A percentile compares a stretch with the other conserved stretches of the same genome.
Conservation (phyloP, 1,284 basidiomycete species). For the Malassezia equina region DNA sequence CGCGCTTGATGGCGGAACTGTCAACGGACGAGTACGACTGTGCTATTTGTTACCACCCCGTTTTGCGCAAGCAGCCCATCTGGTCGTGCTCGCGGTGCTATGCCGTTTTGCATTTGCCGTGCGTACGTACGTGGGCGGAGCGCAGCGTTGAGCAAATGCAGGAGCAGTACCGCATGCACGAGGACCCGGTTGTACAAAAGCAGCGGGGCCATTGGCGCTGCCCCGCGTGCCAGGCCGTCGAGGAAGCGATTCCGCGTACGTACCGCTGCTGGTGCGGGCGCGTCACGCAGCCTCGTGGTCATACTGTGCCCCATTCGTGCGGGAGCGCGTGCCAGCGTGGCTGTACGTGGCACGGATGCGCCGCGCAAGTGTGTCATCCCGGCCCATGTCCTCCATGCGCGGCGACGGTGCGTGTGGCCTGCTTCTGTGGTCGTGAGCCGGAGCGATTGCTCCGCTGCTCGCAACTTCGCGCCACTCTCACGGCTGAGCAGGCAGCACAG, state of each 20-base stretch:
- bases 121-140: conserved; percentile 43
- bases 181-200: conserved; percentile 36
- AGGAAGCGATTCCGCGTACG: conserved; percentile 33
- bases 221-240: conserved; percentile 41
- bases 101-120: conserved; percentile 39
- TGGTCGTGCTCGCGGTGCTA: conserved; percentile 45
- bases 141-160: conserved; percentile 40
- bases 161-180: conserved; percentile 44
- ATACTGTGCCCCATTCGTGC: conserved; percentile 38
- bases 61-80: conserved; percentile 30
- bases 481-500: conserved; percentile 17
- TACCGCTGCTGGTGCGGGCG: conserved; percentile 45
- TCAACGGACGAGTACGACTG: conserved; percentile 41
- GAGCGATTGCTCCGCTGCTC: conserved; percentile 35
- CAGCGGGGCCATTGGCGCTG: conserved; percentile 42
- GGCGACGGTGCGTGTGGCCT: conserved; percentile 35
- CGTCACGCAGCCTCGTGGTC: conserved; percentile 24
- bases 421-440: conserved; percentile 38
- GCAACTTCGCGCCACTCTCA: conserved; percentile 24
- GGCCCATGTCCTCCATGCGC: conserved; percentile 45
- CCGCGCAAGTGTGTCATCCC: conserved; percentile 37
- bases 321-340: conserved; percentile 31
- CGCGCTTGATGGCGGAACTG: conserved; percentile 39
- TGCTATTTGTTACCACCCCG: conserved; percentile 40
- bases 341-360: conserved; percentile 28